These are phyloP conservation scores for Prunus fruticosa DNA, from an alignment of 306 rosid species.

Conservation along the genomic window DNA sequence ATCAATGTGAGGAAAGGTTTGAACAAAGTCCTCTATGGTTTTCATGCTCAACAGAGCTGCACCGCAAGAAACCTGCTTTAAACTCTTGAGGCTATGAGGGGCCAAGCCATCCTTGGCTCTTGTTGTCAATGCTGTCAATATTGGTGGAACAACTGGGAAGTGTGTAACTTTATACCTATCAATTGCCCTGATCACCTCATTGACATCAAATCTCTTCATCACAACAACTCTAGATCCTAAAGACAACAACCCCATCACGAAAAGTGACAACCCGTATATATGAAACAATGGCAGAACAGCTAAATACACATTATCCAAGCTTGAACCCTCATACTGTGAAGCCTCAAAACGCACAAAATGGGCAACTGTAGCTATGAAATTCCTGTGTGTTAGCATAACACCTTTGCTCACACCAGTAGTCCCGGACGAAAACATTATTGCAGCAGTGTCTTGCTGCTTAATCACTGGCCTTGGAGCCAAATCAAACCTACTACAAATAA, in stretches of 20 bases:
- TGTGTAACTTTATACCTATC: constrained; percentile 65
- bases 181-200: constrained; percentile 49
- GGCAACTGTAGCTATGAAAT: constrained; percentile 58
- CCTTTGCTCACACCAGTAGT: constrained; percentile 86
- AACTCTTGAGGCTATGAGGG: constrained; percentile 43
- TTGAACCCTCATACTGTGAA: constrained; percentile 54
- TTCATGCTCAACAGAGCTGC: constrained; percentile 62
- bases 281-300: constrained; percentile 85
- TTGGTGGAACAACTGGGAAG: constrained; percentile 71
- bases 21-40: constrained; percentile 45
- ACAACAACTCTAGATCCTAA: constrained; percentile 71
- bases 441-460: constrained; percentile 71
- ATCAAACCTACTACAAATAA: constrained; percentile 39
- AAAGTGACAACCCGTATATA: constrained; percentile 60
- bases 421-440: constrained; percentile 78
- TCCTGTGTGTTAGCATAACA: constrained; percentile 62
- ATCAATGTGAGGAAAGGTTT: constrained; percentile 58
- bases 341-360: constrained; percentile 76
- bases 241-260: constrained; percentile 58
- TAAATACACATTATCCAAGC: constrained; percentile 51
- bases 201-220: constrained; percentile 54
- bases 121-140: constrained; percentile 51
- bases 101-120: constrained; percentile 28
- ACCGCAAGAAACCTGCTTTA: constrained; percentile 70
- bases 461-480: constrained; percentile 47